Percentiles rank a stretch among this genome's conserved stretches.
These are phyloP conservation scores for Angomonas deanei DNA, from an alignment of 208 protist genomes.

Conservation along the genomic window DNA sequence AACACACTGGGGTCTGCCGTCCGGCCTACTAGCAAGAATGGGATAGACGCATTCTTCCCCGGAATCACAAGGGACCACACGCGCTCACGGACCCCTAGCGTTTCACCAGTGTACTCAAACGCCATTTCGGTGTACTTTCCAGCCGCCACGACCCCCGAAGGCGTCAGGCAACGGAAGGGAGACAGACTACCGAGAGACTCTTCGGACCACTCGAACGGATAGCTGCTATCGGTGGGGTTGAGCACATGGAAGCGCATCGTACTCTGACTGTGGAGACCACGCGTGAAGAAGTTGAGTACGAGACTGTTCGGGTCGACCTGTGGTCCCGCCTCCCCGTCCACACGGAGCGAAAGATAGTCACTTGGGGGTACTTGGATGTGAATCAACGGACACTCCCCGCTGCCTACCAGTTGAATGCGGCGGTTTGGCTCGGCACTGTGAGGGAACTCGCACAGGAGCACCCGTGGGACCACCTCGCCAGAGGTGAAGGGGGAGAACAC, in stretches of 20 bases:
- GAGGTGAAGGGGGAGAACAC: slow-evolving; percentile 81
- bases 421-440: slow-evolving; percentile 38
- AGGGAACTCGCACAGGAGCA: slow-evolving; percentile 54
- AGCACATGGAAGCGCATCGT: slow-evolving; percentile 90
- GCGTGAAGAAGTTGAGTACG: slow-evolving; percentile 90
- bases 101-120: slow-evolving; percentile 94
- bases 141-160: slow-evolving; percentile 57
- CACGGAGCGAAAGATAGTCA: slow-evolving; percentile 66
- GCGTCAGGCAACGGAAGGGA: slow-evolving; percentile 90
- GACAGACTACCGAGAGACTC: slow-evolving; percentile 23
- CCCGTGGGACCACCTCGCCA: slow-evolving; percentile 22
- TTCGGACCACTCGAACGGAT: slow-evolving; percentile 93
- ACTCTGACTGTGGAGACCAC: slow-evolving; percentile 89
- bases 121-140: slow-evolving; percentile 93
- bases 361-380: slow-evolving; percentile 92
- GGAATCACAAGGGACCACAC: slow-evolving; percentile 91
- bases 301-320: slow-evolving; percentile 27
- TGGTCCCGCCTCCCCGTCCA: slow-evolving; percentile 46
- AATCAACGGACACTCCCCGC: slow-evolving; percentile 90
- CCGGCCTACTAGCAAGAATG: slow-evolving; percentile 93
- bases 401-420: slow-evolving; percentile 68
- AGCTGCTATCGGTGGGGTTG: slow-evolving; percentile 91
- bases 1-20: slow-evolving; percentile 91
- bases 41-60: slow-evolving; percentile 68
- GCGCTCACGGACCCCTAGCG: slow-evolving; percentile 76